Evolutionary conservation across 352 stramenopile genomes (phyloP).

Genomic region (Aphanomyces invadans): DNA sequence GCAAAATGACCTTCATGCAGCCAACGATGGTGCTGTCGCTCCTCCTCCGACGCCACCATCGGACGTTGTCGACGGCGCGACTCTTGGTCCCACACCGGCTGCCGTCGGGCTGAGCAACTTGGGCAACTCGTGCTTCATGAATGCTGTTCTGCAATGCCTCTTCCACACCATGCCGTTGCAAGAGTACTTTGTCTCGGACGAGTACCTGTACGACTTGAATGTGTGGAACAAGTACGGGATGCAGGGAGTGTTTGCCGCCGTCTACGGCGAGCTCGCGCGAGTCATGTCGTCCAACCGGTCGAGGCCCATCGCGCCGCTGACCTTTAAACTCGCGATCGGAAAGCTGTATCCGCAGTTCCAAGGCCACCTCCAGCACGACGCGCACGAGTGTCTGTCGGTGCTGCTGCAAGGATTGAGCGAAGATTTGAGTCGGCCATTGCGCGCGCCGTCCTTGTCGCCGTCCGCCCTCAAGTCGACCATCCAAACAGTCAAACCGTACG

Average conservation of each 20-base stretch:
- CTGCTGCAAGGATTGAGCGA: constrained; percentile 91
- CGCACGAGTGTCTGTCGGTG: constrained; percentile 90
- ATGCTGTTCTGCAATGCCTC: constrained; percentile 86
- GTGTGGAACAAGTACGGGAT: constrained; percentile 55
- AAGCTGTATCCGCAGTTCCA: constrained; percentile 82
- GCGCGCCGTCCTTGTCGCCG: too few relatives aligned
- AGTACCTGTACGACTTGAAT: constrained; percentile 87
- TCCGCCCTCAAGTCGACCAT: constrained; percentile 21
- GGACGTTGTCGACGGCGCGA: too few relatives aligned
- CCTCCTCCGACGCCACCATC: too few relatives aligned
- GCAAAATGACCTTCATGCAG: too few relatives aligned
- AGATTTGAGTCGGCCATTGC: constrained; percentile 80
- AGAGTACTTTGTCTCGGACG: constrained; percentile 84
- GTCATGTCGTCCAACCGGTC: constrained; percentile 41
- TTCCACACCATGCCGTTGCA: constrained; percentile 82
- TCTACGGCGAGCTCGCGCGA: constrained; percentile 83
- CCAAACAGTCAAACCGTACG: constrained; percentile 55
- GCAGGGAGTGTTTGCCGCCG: constrained; percentile 44
- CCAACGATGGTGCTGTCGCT: too few relatives aligned
- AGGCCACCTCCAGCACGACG: constrained; percentile 92
- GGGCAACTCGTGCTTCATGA: constrained; percentile 89
- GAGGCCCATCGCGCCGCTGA: constrained; percentile 46
- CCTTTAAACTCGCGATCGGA: constrained; percentile 68
- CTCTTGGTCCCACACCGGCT: neutral
- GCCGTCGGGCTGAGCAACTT: constrained; percentile 71